Evolutionary conservation across 768 basidiomycete genomes (phyloP), one percentile per base, ranked within the genome.

Genomic region (Neoboletus magnificus): DNA sequence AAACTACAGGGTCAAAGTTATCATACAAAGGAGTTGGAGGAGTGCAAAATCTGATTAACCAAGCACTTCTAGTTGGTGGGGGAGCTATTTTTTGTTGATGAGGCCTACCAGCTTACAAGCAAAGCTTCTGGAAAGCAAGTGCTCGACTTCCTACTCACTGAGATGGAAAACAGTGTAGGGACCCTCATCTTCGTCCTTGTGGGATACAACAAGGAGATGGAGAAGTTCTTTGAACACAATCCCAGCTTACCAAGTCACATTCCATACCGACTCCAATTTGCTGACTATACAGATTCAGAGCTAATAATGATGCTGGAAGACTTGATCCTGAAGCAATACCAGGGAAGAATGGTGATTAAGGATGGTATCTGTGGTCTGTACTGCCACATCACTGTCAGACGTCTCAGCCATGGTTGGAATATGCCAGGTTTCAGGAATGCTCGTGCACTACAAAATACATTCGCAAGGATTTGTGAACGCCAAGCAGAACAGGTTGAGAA

Each of bases 211-310:
- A 83, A 80, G 51, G 75, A 89, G 66, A 88, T 89, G 87, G 87
- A 89, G 59, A 82, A 77, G 42, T 89, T 89, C 71, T 88, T 89
- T 55, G 86, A 87, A 56, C 86, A 87, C 56, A 88, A 89, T 60
- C 86, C 87, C 3, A 87, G 87, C 2, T 66, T 89, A 13, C 69
- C 71, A 7, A 87, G 86, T 68, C 83, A 86, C n/a, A 82, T 89
- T 10, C 87, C 87, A 0, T 79, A 83, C 56, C 68, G 66, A 35
- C 72, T 89, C 32, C 71, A 80, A 13, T 88, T 89, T 59, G 66
- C 70, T 1, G 87, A 89, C 59, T 89, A 88, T 61, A 74, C 68
- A 8, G 82, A 88, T 49, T 58, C 64, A 1, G 83, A 88, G 55
- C 71, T 88, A 4, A 72, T 81, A 54, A 57, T 66, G 4, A 86